Conservation (phyloP, 306 rosid genomes). For the Adenanthera pavonina region DNA sequence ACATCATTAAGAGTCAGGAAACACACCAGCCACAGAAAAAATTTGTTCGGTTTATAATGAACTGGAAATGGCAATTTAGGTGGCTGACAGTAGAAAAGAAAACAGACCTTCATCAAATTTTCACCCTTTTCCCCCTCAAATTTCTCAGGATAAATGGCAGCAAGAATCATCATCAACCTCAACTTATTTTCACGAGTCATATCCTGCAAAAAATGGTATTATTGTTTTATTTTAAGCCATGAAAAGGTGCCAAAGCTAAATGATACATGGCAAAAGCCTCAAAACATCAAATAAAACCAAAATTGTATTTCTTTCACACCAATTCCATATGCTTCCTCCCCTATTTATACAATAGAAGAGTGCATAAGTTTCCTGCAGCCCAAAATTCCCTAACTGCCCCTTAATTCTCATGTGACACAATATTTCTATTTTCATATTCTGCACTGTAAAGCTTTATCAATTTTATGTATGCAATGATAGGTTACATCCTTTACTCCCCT, state of each 20-base stretch:
- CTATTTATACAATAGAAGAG: too few species aligned
- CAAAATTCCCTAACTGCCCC: too few species aligned
- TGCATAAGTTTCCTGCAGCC: too few species aligned
- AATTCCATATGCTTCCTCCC: too few species aligned
- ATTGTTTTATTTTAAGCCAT: slow-evolving; percentile 15
- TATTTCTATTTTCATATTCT: slow-evolving; percentile 20
- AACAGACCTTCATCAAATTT: slow-evolving; percentile 84
- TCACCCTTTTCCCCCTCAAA: slow-evolving; percentile 91
- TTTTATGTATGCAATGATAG: slow-evolving; percentile 27
- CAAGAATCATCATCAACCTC: slow-evolving; percentile 94
- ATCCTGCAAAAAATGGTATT: slow-evolving; percentile 66
- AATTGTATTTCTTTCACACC: too few species aligned
- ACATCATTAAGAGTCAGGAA: slow-evolving; percentile 19
- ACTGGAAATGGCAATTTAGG: slow-evolving; percentile 15
- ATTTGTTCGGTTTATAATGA: slow-evolving; percentile 20
- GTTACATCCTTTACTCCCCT: background rate
- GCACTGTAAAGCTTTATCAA: slow-evolving; percentile 24
- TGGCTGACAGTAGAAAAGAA: slow-evolving; percentile 27
- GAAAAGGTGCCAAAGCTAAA: background rate
- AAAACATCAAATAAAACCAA: too few species aligned
- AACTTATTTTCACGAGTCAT: slow-evolving; percentile 81
- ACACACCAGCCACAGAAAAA: slow-evolving; percentile 5
- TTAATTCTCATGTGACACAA: background rate
- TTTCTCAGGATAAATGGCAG: slow-evolving; percentile 92
- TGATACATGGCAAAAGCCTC: too few species aligned